phyloP scores from a whole-genome alignment of 768 basidiomycete genomes.

The Candolleomyces efflorescens region DNA sequence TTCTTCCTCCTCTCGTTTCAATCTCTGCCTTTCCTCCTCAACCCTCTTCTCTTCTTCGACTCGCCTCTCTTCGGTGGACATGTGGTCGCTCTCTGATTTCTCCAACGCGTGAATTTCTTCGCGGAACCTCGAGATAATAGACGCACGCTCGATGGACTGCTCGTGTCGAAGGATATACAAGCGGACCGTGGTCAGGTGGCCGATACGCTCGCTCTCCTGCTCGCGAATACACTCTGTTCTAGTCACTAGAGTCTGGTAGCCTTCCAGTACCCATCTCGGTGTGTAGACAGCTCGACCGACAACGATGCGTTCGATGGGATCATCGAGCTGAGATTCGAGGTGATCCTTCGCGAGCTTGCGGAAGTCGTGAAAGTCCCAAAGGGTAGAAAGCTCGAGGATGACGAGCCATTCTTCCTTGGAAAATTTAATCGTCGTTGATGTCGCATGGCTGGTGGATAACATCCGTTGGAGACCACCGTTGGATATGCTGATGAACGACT shows the following conservation, averaged over 20 bases:
- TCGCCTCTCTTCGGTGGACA: too few relatives aligned
- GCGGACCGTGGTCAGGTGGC: constrained; percentile 9
- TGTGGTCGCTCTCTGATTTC: too few relatives aligned
- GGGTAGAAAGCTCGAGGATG: constrained; percentile 1
- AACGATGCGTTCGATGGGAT: constrained; percentile 27
- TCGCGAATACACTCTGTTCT: background rate
- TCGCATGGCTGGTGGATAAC: background rate
- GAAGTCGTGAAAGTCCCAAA: constrained; percentile 8
- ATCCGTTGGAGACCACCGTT: background rate
- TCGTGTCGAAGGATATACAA: background rate
- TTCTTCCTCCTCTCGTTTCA: too few relatives aligned
- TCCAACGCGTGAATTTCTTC: too few relatives aligned
- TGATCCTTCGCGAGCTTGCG: constrained; percentile 8
- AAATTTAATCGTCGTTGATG: background rate
- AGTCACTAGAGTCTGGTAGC: background rate
- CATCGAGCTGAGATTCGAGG: background rate
- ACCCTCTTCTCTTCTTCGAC: too few relatives aligned
- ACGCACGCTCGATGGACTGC: background rate
- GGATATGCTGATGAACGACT: background rate
- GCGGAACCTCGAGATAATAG: background rate
- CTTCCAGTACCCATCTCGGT: constrained; percentile 19
- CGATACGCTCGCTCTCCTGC: constrained; percentile 5
- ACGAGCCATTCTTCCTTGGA: constrained; percentile 3
- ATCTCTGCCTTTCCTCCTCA: too few relatives aligned
- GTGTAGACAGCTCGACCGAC: constrained; percentile 51